These are phyloP conservation scores for Cephalotrichum gorgonifer DNA, from an alignment of 2,329 filamentous ascomycete genomes.

Conservation along the genomic window DNA sequence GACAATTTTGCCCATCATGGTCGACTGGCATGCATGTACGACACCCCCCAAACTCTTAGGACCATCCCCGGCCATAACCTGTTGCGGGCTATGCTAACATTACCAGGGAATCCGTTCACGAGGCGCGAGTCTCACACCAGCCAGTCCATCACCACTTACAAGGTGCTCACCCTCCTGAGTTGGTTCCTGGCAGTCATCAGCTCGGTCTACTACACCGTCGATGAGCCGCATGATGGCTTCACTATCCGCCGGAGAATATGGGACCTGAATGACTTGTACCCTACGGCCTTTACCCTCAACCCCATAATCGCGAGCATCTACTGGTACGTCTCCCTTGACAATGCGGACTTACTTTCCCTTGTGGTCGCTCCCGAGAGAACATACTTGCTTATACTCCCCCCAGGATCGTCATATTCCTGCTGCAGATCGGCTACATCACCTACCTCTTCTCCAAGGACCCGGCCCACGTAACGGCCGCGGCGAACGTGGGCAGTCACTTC, in stretches of 20 bases:
- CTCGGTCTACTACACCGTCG: conserved; percentile 63
- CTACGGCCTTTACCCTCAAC: conserved; percentile 69
- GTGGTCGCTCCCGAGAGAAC: not conserved
- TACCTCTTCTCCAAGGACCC: conserved; percentile 63
- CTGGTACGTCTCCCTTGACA: conserved; percentile 43
- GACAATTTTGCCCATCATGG: conserved; percentile 13
- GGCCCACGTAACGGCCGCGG: conserved; percentile 59
- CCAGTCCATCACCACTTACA: conserved; percentile 59
- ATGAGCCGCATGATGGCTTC: conserved; percentile 52
- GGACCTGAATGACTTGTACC: conserved; percentile 57
- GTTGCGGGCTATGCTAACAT: not conserved
- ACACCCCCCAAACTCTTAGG: conserved; percentile 4
- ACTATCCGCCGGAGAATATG: conserved; percentile 56
- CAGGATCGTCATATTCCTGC: conserved; percentile 63
- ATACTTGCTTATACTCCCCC: not conserved
- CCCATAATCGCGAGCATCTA: conserved; percentile 57
- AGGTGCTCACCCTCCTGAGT: conserved; percentile 60
- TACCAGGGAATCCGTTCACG: conserved; percentile 64
- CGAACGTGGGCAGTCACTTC: conserved; percentile 73
- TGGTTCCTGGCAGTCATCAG: conserved; percentile 66
- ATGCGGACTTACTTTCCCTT: not conserved
- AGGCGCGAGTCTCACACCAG: conserved; percentile 56
- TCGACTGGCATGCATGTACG: conserved; percentile 19
- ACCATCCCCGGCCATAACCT: not conserved
- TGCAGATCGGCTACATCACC: conserved; percentile 66